Percentiles rank a stretch among this genome's conserved stretches.
These are phyloP conservation scores for Ustilago xerochloae DNA, from an alignment of 1,284 basidiomycete species.

Conservation along the genomic window DNA sequence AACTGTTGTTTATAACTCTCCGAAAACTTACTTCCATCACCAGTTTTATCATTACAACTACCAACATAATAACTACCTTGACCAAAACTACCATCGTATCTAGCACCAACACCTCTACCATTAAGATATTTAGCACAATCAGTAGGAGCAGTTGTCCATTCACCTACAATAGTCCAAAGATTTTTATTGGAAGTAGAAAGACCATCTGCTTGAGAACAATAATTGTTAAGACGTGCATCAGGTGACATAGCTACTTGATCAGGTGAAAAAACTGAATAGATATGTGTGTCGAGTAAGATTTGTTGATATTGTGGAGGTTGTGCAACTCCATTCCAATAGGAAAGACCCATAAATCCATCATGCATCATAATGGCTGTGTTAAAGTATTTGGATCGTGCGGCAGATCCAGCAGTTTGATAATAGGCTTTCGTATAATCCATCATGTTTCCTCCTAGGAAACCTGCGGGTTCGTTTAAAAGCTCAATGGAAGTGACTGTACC, in stretches of 20 bases:
- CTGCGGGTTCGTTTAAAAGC: constrained; percentile 64
- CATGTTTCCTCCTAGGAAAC: constrained; percentile 38
- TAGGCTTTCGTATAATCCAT: constrained; percentile 44
- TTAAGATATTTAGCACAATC: constrained; percentile 89
- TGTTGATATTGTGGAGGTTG: constrained; percentile 72
- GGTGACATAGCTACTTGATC: constrained; percentile 40
- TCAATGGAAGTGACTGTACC: constrained; percentile 63
- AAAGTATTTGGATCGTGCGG: constrained; percentile 41
- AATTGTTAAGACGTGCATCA: constrained; percentile 51
- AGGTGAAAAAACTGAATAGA: constrained; percentile 63
- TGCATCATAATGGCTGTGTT: constrained; percentile 74
- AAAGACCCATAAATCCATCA: constrained; percentile 84
- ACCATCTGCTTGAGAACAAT: constrained; percentile 50
- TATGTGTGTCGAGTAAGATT: constrained; percentile 78
- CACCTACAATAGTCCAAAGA: constrained; percentile 65
- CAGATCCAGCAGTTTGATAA: constrained; percentile 49
- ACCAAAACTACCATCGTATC: constrained; percentile 80
- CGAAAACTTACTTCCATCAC: constrained; percentile 79
- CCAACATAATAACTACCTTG: constrained; percentile 72
- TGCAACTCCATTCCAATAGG: constrained; percentile 80
- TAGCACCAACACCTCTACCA: constrained; percentile 74
- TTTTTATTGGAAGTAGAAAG: constrained; percentile 45
- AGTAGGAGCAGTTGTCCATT: constrained; percentile 74
- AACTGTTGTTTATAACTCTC: constrained; percentile 84
- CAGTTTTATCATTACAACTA: constrained; percentile 80